Evolutionary conservation across 106 monocot genomes (phyloP).

Genomic region (Alisma plantagoaquatica): DNA sequence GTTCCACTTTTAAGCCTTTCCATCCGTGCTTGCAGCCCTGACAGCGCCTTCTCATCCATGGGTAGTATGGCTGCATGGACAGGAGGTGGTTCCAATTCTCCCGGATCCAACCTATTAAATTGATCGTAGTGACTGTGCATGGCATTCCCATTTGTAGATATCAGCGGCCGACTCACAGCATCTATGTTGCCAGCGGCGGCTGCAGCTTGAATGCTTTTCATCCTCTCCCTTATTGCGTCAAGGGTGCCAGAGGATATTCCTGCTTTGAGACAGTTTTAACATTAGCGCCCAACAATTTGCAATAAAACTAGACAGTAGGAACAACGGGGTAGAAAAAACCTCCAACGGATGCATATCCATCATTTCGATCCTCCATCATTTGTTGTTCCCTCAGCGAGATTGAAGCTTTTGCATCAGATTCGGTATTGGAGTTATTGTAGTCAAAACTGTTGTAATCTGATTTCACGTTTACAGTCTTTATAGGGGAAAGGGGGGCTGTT

Average conservation of each 20-base stretch:
- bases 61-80: slow-evolving; percentile 40
- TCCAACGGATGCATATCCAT: slow-evolving; percentile 46
- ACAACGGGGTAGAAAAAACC: not conserved
- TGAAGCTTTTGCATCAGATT: slow-evolving; percentile 21
- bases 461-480: too few species aligned
- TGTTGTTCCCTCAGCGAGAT: slow-evolving; percentile 32
- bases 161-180: slow-evolving; percentile 27
- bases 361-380: slow-evolving; percentile 25
- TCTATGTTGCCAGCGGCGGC: slow-evolving; percentile 59
- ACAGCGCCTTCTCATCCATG: slow-evolving; percentile 92
- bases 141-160: slow-evolving; percentile 39
- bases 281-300: not conserved
- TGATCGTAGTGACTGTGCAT: slow-evolving; percentile 10
- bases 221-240: slow-evolving; percentile 89
- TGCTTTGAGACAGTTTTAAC: not conserved
- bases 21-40: slow-evolving; percentile 94
- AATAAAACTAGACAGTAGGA: not conserved
- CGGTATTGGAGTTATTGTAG: slow-evolving; percentile 30
- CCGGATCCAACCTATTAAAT: slow-evolving; percentile 2
- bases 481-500: slow-evolving; percentile 58
- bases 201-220: slow-evolving; percentile 95
- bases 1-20: slow-evolving; percentile 92
- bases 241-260: slow-evolving; percentile 54
- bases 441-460: too few species aligned
- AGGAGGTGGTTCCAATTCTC: slow-evolving; percentile 23